These are phyloP conservation scores for Volvox africanus DNA, from an alignment of 139 green algal genomes.

Conservation along the genomic window DNA sequence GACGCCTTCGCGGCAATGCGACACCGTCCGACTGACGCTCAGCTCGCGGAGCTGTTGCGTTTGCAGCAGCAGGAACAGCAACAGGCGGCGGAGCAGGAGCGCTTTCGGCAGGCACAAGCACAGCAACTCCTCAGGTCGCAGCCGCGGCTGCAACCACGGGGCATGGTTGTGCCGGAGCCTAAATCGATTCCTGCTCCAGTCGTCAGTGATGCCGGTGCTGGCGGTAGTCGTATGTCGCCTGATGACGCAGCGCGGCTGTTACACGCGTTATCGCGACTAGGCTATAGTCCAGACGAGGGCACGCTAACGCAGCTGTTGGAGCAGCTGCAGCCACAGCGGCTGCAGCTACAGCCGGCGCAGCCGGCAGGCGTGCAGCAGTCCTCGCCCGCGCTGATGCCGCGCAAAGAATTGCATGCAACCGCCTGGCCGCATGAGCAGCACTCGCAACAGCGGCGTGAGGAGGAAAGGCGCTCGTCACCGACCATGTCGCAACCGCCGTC, in stretches of 20 bases:
- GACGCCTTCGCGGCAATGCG: slow-evolving; percentile 42
- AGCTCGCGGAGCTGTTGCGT: slow-evolving; percentile 8
- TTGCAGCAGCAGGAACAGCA: slow-evolving; percentile 36
- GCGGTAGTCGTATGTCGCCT: neutral
- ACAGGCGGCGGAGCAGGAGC: neutral
- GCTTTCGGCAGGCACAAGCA: neutral
- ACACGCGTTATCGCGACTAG: slow-evolving; percentile 29
- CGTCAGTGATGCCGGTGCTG: neutral
- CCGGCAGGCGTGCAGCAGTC: neutral
- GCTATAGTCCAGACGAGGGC: slow-evolving; percentile 31
- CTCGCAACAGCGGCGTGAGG: neutral
- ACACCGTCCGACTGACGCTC: slow-evolving; percentile 26
- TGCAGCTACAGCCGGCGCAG: slow-evolving; percentile 22
- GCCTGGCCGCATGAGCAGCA: neutral
- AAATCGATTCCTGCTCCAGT: neutral
- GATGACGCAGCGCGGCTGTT: slow-evolving; percentile 21
- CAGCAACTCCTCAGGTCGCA: neutral
- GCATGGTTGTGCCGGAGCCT: neutral
- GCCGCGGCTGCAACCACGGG: neutral
- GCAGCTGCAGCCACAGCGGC: slow-evolving; percentile 39
- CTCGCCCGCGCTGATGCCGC: neutral
- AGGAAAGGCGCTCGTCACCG: too few species aligned
- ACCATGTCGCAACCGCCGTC: too few species aligned
- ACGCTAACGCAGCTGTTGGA: slow-evolving; percentile 36
- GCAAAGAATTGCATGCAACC: neutral